These are phyloP conservation scores for Arabidopsis arenosa DNA, from an alignment of 345 rosid genomes.

Conservation along the genomic window DNA sequence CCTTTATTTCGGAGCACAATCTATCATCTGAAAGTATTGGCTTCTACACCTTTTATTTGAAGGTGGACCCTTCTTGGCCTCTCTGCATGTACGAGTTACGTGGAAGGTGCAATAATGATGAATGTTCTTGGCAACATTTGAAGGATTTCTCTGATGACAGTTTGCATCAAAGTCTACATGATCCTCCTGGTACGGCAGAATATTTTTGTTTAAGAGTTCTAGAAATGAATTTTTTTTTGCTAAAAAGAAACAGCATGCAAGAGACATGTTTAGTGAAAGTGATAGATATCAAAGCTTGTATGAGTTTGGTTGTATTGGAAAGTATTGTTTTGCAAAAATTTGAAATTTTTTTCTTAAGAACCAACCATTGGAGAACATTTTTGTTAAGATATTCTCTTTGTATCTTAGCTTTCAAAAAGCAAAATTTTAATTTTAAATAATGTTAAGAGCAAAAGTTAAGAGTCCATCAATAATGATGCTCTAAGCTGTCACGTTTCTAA, in stretches of 20 bases:
- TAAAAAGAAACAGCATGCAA: no score
- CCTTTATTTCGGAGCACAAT: constrained; percentile 60
- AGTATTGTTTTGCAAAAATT: no score
- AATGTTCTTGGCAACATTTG: constrained; percentile 93
- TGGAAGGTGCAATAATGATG: constrained; percentile 94
- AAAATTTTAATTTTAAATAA: no score
- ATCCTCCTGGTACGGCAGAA: constrained; percentile 51
- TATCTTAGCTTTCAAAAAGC: no score
- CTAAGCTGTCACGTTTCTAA: neutral
- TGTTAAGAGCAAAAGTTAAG: no score
- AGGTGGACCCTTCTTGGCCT: constrained; percentile 81
- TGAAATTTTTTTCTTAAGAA: no score
- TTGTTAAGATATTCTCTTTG: no score
- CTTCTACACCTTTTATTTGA: constrained; percentile 54
- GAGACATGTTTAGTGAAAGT: no score
- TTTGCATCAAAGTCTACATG: constrained; percentile 42
- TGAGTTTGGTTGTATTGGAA: no score
- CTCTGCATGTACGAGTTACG: constrained; percentile 93
- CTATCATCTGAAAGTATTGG: constrained; percentile 60
- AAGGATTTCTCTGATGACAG: constrained; percentile 56
- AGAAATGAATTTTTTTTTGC: constrained; percentile 20
- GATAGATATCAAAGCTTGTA: no score
- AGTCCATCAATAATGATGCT: no score
- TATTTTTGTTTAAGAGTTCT: constrained; percentile 18
- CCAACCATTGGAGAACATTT: no score